Percentiles rank a stretch among this genome's conserved stretches.
phyloP scores from a whole-genome alignment of 495 filamentous ascomycete species.

The Penicillium bialowiezense region DNA sequence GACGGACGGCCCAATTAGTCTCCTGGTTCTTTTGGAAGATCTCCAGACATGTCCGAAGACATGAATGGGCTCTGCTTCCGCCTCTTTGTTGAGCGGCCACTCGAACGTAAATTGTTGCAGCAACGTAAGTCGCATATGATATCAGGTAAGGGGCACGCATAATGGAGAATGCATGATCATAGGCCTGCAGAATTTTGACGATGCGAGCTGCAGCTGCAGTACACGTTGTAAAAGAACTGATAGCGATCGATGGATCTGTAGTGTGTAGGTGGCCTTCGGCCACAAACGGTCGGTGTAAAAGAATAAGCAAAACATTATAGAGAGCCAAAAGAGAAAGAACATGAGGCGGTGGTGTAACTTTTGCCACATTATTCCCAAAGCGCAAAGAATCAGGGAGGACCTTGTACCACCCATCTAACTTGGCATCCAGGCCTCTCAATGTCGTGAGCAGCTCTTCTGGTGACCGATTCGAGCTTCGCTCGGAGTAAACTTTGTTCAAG shows the following conservation, averaged over 20 bases:
- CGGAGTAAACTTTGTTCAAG: constrained; percentile 26
- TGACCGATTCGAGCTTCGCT: constrained; percentile 16
- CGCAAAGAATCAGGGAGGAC: constrained; percentile 18
- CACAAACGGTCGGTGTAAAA: constrained; percentile 28
- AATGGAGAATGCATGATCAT: constrained; percentile 13
- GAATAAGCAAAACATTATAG: constrained; percentile 21
- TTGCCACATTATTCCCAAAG: constrained; percentile 10
- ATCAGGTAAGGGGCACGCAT: constrained; percentile 20
- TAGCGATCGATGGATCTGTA: not conserved
- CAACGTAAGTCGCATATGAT: constrained; percentile 21
- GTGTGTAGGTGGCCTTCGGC: constrained; percentile 23
- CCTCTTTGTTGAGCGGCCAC: constrained; percentile 31
- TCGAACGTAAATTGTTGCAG: constrained; percentile 18
- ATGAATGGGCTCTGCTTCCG: constrained; percentile 26
- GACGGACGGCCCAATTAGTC: constrained; percentile 30
- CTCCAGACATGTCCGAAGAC: constrained; percentile 23
- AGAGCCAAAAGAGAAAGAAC: constrained; percentile 19
- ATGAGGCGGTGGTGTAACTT: constrained; percentile 12
- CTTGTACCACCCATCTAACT: constrained; percentile 17
- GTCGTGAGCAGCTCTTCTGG: not conserved
- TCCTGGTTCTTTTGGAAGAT: constrained; percentile 30
- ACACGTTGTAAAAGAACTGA: constrained; percentile 20
- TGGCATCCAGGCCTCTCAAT: constrained; percentile 13
- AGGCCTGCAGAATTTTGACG: constrained; percentile 9
- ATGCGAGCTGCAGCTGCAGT: constrained; percentile 22